These are phyloP conservation scores for Boletus speciosus DNA, from an alignment of 768 basidiomycete species.

Conservation along the genomic window DNA sequence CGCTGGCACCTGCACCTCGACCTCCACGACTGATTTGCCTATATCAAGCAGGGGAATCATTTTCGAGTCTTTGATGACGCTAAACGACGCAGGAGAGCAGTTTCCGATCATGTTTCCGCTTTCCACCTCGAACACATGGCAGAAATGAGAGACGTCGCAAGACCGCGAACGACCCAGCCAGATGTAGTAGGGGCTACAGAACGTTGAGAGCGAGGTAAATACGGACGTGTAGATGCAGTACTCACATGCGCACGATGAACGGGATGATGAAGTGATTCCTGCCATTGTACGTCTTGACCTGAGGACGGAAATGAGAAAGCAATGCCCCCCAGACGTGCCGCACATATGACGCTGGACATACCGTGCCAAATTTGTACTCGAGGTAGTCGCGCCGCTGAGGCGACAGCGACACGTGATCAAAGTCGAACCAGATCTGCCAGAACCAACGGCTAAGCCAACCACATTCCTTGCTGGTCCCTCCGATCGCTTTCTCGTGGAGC, in stretches of 20 bases:
- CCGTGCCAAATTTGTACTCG: constrained; percentile 76
- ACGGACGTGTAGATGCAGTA: background rate
- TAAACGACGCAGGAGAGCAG: constrained; percentile 39
- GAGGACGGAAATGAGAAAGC: background rate
- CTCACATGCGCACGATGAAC: constrained; percentile 60
- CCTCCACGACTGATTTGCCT: constrained; percentile 35
- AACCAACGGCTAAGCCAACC: constrained; percentile 71
- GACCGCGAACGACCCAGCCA: constrained; percentile 69
- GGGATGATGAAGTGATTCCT: constrained; percentile 70
- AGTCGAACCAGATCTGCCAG: constrained; percentile 72
- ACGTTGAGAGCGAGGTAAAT: background rate
- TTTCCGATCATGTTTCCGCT: constrained; percentile 57
- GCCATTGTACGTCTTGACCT: constrained; percentile 68
- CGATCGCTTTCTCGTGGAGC: constrained; percentile 58
- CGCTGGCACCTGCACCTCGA: constrained; percentile 11
- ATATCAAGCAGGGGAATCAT: constrained; percentile 40
- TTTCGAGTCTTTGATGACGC: constrained; percentile 35
- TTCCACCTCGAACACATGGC: constrained; percentile 60
- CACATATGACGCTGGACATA: constrained; percentile 26
- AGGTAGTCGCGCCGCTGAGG: constrained; percentile 66
- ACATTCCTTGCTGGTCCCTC: constrained; percentile 56
- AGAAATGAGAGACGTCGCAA: constrained; percentile 53
- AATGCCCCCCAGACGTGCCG: background rate
- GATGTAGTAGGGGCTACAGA: constrained; percentile 61
- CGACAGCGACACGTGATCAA: constrained; percentile 51